Percentiles rank a stretch among this genome's conserved stretches.
Evolutionary conservation across 2,329 filamentous ascomycete genomes (phyloP).

Genomic region (Diaporthe ampelina): DNA sequence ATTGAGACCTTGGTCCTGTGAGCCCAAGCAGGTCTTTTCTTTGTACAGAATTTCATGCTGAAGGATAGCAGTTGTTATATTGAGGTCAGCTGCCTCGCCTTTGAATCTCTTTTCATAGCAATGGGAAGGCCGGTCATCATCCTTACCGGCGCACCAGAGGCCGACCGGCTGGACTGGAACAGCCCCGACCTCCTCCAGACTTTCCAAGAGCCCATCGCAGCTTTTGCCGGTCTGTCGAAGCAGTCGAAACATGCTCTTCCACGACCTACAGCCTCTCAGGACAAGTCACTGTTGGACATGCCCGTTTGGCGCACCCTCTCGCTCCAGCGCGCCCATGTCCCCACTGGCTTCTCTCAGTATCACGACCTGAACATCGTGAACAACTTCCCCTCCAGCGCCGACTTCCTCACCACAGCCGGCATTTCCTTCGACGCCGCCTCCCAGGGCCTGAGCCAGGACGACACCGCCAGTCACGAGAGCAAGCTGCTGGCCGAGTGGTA

Average conservation of each 20-base stretch:
- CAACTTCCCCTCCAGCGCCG: conserved; percentile 50
- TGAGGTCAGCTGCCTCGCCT: no score
- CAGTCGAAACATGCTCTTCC: conserved; percentile 36
- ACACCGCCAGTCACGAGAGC: conserved; percentile 44
- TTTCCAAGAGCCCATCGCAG: conserved; percentile 57
- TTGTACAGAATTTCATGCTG: no score
- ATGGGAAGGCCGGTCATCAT: conserved; percentile 53
- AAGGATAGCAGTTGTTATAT: no score
- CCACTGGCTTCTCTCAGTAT: conserved; percentile 67
- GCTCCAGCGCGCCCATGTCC: conserved; percentile 59
- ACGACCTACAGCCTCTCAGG: conserved; percentile 31
- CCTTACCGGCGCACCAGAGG: conserved; percentile 70
- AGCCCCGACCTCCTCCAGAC: conserved; percentile 62
- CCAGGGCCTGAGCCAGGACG: conserved; percentile 23
- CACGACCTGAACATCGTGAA: conserved; percentile 53
- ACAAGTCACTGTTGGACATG: conserved; percentile 46
- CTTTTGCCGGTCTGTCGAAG: conserved; percentile 51
- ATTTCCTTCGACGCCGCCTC: conserved; percentile 51
- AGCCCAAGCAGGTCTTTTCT: no score
- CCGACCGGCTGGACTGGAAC: conserved; percentile 67
- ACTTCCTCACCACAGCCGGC: conserved; percentile 64
- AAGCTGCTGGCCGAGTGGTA: conserved; percentile 75
- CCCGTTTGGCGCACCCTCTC: conserved; percentile 69
- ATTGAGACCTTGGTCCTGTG: no score
- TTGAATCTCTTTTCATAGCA: neutral